Conservation (phyloP, 305 asterid species). For the Ilex paraguariensis region DNA sequence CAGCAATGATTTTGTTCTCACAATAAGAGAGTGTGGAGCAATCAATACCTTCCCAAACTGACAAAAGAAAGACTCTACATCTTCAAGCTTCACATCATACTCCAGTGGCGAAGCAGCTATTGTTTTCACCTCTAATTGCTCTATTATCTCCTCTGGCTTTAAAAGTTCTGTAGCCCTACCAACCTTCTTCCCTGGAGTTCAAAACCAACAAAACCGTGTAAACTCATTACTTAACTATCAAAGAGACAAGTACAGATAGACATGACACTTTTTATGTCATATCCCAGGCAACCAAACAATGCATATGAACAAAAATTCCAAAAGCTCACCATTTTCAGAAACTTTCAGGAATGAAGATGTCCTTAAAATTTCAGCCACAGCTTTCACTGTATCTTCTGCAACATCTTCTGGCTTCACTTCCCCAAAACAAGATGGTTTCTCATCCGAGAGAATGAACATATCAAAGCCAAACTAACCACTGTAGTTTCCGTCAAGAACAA, state of each 20-base stretch:
- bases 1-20: too few species aligned
- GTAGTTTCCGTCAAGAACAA: constrained; percentile 45
- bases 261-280: too few species aligned
- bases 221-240: too few species aligned
- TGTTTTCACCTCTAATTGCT: constrained; percentile 76
- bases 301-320: background rate
- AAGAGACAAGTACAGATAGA: too few species aligned
- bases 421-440: constrained; percentile 71
- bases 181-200: constrained; percentile 53
- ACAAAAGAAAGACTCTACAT: constrained; percentile 66
- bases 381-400: constrained; percentile 55
- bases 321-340: constrained; percentile 80
- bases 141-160: constrained; percentile 76
- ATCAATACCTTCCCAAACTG: constrained; percentile 61
- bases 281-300: too few species aligned
- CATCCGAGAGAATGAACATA: constrained; percentile 85
- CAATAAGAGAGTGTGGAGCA: background rate
- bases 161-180: constrained; percentile 76
- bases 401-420: constrained; percentile 71
- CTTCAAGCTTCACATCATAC: constrained; percentile 72
- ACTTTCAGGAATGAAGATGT: constrained; percentile 68
- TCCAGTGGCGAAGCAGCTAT: constrained; percentile 86
- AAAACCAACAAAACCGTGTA: background rate
- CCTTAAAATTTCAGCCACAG: constrained; percentile 77
- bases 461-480: constrained; percentile 85